Evolutionary conservation across 495 filamentous ascomycete genomes (phyloP), one percentile per base, ranked within the genome.

Genomic region (Apiosordaria backusii): DNA sequence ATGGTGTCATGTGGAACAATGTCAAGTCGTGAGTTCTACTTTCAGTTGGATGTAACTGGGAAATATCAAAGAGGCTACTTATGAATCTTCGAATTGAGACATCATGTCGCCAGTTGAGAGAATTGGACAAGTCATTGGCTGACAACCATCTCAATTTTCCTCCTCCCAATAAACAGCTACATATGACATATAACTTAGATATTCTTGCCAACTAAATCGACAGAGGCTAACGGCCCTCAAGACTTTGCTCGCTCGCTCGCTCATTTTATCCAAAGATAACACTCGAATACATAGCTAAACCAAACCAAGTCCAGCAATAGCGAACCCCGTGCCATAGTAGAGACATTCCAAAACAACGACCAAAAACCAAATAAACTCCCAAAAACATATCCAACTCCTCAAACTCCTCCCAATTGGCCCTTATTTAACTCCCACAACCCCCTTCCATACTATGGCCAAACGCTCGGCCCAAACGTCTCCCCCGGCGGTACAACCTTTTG

Each of bases 391-490:
- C 19, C 19, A 61, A 61, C 50, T 27, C 52, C 62, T 25, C 10
- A 63, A 63, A 50, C 27, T 50, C 45, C 19, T 35, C 25, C 62
- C 26, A 19, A 35, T 35, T 27, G 18, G 4, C 24, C 3, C 13
- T 4, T 26, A 15, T 60, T 55, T 24, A 16, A 4, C 25, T 19
- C 45, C 61, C 4, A 24, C 35, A 18, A 15, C 61, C 10, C n/a
- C 45, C 13, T 19, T 45, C 40, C 3, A 4, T 6, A 16, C 72
- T 62, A 83, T 25, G 75, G 76, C 80, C 79, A 83, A 19, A 63
- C 64, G 13, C 63, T 74, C 3, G 82, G 82, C 18, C 82, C 82
- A 72, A 84, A 82, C 19, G 75, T 83, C 66, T 81, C 76, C 2
- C 78, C 78, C 5, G 73, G 68, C 6, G 68, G 63, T 13, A 79